Evolutionary conservation across 2,329 filamentous ascomycete species (phyloP).

Genomic region (Zasmidium cellare): DNA sequence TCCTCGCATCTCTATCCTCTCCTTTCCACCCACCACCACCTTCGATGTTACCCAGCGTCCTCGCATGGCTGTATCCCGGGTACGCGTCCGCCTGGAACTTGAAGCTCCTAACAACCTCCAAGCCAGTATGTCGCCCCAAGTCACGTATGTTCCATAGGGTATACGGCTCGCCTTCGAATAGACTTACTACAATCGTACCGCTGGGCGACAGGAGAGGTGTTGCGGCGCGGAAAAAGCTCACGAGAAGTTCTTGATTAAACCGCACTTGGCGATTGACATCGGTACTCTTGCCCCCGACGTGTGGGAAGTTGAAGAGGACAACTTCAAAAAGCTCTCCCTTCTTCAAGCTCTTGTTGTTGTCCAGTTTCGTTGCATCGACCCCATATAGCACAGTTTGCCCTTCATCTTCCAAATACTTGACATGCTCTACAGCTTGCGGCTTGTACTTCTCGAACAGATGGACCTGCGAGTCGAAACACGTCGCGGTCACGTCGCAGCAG

Average conservation of each 20-base stretch:
- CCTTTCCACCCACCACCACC: conserved; percentile 51
- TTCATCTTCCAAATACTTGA: conserved; percentile 53
- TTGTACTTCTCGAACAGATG: conserved; percentile 66
- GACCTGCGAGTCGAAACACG: conserved; percentile 62
- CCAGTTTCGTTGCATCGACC: conserved; percentile 68
- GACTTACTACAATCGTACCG: conserved; percentile 71
- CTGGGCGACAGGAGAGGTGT: conserved; percentile 54
- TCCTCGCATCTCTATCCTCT: conserved; percentile 47
- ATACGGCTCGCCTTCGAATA: conserved; percentile 94
- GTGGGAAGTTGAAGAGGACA: conserved; percentile 95
- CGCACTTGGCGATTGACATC: conserved; percentile 94
- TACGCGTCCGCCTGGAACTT: conserved; percentile 67
- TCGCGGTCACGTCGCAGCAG: conserved; percentile 68
- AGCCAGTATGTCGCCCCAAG: conserved; percentile 73
- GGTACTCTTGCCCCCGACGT: conserved; percentile 86
- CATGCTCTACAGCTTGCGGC: conserved; percentile 65
- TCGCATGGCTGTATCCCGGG: conserved; percentile 71
- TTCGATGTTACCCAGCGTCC: conserved; percentile 64
- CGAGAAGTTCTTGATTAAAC: conserved; percentile 79
- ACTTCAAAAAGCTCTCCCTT: conserved; percentile 62
- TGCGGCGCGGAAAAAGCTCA: conserved; percentile 64
- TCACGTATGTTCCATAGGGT: conserved; percentile 93
- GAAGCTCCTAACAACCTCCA: conserved; percentile 71
- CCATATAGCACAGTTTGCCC: conserved; percentile 56
- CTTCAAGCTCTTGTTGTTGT: conserved; percentile 44